Evolutionary conservation across 140 eudicot genomes (phyloP).

Genomic region (Senecio squalidus): DNA sequence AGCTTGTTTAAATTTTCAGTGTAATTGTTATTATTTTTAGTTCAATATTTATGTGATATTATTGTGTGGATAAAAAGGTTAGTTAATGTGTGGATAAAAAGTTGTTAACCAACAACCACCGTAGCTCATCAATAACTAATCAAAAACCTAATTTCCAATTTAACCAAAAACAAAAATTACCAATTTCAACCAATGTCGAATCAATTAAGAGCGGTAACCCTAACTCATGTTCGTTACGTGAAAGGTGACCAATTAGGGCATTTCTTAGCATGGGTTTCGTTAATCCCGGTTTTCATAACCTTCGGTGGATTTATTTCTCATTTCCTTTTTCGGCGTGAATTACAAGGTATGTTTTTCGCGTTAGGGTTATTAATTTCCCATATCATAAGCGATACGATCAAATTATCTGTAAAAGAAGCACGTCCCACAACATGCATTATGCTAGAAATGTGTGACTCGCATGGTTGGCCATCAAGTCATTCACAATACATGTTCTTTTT

Average conservation of each 20-base stretch:
- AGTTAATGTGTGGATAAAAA: conserved; percentile 1
- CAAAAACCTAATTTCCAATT: conserved; percentile 1
- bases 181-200: too few relatives aligned
- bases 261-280: conserved; percentile 78
- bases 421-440: conserved; percentile 69
- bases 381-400: conserved; percentile 58
- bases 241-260: conserved; percentile 69
- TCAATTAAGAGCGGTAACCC: conserved; percentile 55
- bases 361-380: conserved; percentile 62
- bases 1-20: too few relatives aligned
- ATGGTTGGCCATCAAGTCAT: conserved; percentile 94
- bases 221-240: conserved; percentile 79
- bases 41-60: too few relatives aligned
- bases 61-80: not conserved
- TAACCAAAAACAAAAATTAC: too few relatives aligned
- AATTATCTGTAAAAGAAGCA: conserved; percentile 52
- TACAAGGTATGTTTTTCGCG: conserved; percentile 73
- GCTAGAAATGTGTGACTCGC: conserved; percentile 84
- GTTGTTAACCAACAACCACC: conserved; percentile 1
- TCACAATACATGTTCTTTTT: conserved; percentile 90
- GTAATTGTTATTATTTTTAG: too few relatives aligned
- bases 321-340: conserved; percentile 83
- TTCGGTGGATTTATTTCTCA: conserved; percentile 77
- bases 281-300: conserved; percentile 76
- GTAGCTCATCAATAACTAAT: too few relatives aligned